A percentile compares a stretch with the other conserved stretches of the same genome.
These are phyloP conservation scores for Carpinus fangiana DNA, from an alignment of 306 rosid species.

Conservation along the genomic window DNA sequence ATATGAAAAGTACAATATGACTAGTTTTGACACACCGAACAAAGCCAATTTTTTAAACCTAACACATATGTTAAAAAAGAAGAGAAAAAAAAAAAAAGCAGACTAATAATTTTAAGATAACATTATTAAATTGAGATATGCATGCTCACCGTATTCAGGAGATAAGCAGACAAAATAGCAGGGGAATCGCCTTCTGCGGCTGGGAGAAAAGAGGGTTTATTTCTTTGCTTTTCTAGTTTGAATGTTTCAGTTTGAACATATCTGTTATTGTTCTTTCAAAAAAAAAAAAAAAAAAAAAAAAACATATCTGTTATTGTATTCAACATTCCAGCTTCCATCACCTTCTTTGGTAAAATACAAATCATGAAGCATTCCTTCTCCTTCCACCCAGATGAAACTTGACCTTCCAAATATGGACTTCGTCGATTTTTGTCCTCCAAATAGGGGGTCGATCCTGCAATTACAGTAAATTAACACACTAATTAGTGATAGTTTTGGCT, in stretches of 20 bases:
- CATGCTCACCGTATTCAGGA: conserved; percentile 58
- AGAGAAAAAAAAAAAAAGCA: not conserved
- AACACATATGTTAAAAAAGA: no score
- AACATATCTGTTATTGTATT: no score
- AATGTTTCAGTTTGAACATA: conserved; percentile 61
- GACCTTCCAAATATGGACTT: conserved; percentile 60
- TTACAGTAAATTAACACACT: not conserved
- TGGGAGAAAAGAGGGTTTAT: conserved; percentile 63
- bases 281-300: no score
- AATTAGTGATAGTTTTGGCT: not conserved
- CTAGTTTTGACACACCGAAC: no score
- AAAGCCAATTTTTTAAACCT: no score
- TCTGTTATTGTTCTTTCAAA: conserved; percentile 70
- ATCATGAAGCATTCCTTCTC: conserved; percentile 88
- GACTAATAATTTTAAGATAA: not conserved
- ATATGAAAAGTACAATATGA: no score
- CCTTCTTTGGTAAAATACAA: conserved; percentile 41
- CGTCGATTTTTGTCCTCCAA: conserved; percentile 69
- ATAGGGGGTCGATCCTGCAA: conserved; percentile 70
- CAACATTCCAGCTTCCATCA: conserved; percentile 37
- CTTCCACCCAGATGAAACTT: conserved; percentile 69
- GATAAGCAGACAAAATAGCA: conserved; percentile 51
- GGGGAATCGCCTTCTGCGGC: conserved; percentile 50
- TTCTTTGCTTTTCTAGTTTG: conserved; percentile 49
- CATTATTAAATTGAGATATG: not conserved